Evolutionary conservation across 2,329 filamentous ascomycete species (phyloP).

Genomic region (Didymellaceae sp.): DNA sequence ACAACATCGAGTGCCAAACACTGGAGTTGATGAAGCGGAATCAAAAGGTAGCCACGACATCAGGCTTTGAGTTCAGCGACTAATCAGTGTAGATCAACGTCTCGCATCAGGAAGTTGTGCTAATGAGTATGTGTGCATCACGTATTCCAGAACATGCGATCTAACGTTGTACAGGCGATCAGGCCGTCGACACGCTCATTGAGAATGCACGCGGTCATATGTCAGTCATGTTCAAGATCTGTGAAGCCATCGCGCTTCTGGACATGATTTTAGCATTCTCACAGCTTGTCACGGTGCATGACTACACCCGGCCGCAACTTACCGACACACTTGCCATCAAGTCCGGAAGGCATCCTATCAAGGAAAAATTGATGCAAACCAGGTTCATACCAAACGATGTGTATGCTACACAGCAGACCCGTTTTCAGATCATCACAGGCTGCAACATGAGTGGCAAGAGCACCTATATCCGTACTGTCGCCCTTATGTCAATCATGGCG

Average conservation of each 20-base stretch:
- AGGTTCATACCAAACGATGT: constrained; percentile 89
- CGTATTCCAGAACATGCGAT: not conserved
- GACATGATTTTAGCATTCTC: constrained; percentile 69
- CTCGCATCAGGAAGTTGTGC: constrained; percentile 81
- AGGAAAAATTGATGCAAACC: constrained; percentile 72
- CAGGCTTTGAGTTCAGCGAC: not conserved
- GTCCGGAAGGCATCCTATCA: constrained; percentile 77
- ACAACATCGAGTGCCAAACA: constrained; percentile 86
- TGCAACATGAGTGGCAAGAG: constrained; percentile 98
- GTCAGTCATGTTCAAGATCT: constrained; percentile 78
- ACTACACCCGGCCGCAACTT: constrained; percentile 72
- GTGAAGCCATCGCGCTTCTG: constrained; percentile 83
- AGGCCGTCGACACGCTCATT: constrained; percentile 74
- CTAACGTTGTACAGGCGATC: constrained; percentile 58
- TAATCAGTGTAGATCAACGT: constrained; percentile 71
- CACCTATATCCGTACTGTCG: constrained; percentile 87
- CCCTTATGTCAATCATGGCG: constrained; percentile 88
- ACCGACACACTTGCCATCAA: constrained; percentile 74
- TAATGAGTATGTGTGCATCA: constrained; percentile 63
- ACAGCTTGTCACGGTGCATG: constrained; percentile 71
- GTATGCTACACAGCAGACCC: constrained; percentile 77
- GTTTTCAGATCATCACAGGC: constrained; percentile 93
- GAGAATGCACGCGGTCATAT: constrained; percentile 74
- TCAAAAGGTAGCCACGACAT: constrained; percentile 43
- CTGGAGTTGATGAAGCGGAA: constrained; percentile 82